These are phyloP conservation scores for Pouteria campechiana DNA, from an alignment of 179 eudicot genomes.

Conservation along the genomic window DNA sequence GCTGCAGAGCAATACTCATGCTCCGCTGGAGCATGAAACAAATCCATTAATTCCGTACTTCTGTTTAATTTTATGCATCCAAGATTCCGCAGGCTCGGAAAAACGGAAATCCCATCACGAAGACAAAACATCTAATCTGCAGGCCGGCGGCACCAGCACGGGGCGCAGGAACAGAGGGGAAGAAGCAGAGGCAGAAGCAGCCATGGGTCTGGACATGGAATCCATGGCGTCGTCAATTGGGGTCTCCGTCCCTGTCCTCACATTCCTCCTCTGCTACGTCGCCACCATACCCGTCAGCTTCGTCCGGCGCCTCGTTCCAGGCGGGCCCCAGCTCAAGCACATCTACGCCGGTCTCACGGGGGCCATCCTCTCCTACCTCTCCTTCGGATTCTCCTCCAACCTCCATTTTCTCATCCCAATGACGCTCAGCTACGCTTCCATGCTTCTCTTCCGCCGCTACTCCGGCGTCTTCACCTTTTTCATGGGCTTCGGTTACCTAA, in stretches of 20 bases:
- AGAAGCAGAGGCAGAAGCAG: too few relatives aligned
- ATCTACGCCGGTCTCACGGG: conserved; percentile 64
- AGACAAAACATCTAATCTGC: too few relatives aligned
- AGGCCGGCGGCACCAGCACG: too few relatives aligned
- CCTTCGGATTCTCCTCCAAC: conserved; percentile 83
- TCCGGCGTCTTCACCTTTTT: conserved; percentile 73
- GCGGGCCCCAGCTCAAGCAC: conserved; percentile 52
- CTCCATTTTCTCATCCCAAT: conserved; percentile 79
- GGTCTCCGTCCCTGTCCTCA: conserved; percentile 62
- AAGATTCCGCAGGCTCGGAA: too few relatives aligned
- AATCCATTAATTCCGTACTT: too few relatives aligned
- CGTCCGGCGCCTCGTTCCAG: conserved; percentile 59
- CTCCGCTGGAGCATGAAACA: too few relatives aligned
- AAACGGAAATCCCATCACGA: too few relatives aligned
- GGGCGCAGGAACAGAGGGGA: too few relatives aligned
- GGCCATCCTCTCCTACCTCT: conserved; percentile 47
- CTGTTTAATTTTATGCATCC: too few relatives aligned
- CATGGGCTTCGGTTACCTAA: conserved; percentile 65
- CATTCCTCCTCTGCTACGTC: conserved; percentile 59
- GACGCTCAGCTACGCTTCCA: conserved; percentile 51
- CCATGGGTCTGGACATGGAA: conserved; percentile 23
- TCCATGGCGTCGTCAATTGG: conserved; percentile 71
- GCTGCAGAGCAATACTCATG: too few relatives aligned
- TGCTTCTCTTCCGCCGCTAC: conserved; percentile 45
- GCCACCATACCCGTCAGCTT: conserved; percentile 81